Base-by-base conservation (phyloP, 2,329 filamentous ascomycete genomes). In the Aspergillus carbonarius region DNA sequence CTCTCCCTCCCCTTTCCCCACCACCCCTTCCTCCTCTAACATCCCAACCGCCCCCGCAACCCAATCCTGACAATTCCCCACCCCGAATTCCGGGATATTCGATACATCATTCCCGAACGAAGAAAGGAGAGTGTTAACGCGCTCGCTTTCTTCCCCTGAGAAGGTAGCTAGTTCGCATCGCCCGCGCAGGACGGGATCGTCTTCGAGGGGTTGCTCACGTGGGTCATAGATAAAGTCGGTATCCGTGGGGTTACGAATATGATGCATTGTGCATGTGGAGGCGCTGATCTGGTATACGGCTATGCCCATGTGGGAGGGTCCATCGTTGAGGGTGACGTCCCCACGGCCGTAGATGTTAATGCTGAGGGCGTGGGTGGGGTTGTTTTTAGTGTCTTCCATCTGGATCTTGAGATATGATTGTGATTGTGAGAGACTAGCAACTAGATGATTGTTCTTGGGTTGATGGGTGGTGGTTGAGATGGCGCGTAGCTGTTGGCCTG, bases 261-360 rank as follows among this genome's bases (percentile, higher is more conserved):
- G 66, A 52, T 67, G 57, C 48, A 67, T 63, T 58, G 64, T 55
- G 59, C 66, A 66, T 32, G 50, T 66, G 18, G 54, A 49, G n/a
- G 65, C 63, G 40, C 59, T 54, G 17, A 57, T 10, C 23, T 64
- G n/a, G 37, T 64, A 66, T 13, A 68, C 42, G 3, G 59, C 61
- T 25, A 68, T 60, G 3, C 54, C 58, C 55, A 66, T 62, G 57
- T 68, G 63, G 3, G 65, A 66, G 6, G 65, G 65, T 4, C 56
- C 42, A 20, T 68, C 65, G 34, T 58, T 62, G 48, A 67, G 63
- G 5, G 51, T 51, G 35, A 57, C 59, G 34, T 67, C 57, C 10
- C 66, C 66, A 18, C 62, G 65, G n/a, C 63, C 64, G 55, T 66
- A 65, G 57, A 67, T 63, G 42, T 65, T 66, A 18, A 66, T 54